Evolutionary conservation across 2,329 filamentous ascomycete genomes (phyloP), one percentile per base, ranked within the genome.

Genomic region (Colletotrichum liaoningense): DNA sequence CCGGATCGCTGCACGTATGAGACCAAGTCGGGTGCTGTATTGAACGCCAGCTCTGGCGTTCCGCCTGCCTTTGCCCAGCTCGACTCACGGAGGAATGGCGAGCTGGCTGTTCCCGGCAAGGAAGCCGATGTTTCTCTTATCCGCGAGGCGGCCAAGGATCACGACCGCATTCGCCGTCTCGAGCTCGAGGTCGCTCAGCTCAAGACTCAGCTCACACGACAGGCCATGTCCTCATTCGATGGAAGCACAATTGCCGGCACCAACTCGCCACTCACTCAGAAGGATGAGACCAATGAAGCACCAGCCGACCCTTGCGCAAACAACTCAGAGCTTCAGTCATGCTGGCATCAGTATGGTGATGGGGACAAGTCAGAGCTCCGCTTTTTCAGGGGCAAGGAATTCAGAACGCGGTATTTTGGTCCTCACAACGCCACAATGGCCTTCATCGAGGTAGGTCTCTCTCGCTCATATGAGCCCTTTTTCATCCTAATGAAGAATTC

Each of bases 391-490:
- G 88, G 88, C 68, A 89, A 89, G 77, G 88, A 89, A 74, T 91
- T 91, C 79, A 88, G 88, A 77, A 90, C 88, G 3, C 86, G 89
- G 75, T 91, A 91, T 78, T 90, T 88, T 76, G 89, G 89, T 2
- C 89, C 89, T 3, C 88, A 90, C 79, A 91, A 90, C 76, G 88
- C 88, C 57, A 90, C 87, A 81, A 88, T 90, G 81, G 89, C 89
- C 12, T 89, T 91, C 77, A 86, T 87, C 63, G 88, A 90, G 72
- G 83, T 86, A 74, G 76, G 67, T 55, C 35, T 19, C 12, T 57
- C n/a, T 11, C 46, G 30, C 54, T 46, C 12, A 56, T 16, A 8
- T 2, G 33, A 52, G 67, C 14, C 58, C 58, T 46, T 42, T 16
- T 22, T 35, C 22, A 12, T 26, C 1, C 22, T 49, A 14, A 5